A percentile compares a stretch with the other conserved stretches of the same genome.
Evolutionary conservation across 225 moss, liverwort and hornwort species (phyloP).

Genomic region (Rhytidiadelphus loreus): DNA sequence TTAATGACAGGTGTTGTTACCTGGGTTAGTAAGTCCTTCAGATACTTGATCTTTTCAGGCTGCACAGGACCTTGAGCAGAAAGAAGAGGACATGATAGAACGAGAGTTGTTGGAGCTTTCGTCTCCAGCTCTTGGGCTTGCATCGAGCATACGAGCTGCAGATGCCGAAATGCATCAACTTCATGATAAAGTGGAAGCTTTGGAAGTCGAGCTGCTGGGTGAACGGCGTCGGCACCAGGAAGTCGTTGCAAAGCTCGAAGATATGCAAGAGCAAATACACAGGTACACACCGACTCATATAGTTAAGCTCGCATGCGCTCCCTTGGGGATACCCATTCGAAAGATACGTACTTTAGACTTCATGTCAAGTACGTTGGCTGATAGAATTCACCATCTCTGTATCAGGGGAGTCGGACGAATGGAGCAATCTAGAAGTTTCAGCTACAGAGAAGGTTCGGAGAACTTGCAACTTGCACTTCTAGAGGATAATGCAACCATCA

Average conservation of each 20-base stretch:
- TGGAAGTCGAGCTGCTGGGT: conserved; percentile 58
- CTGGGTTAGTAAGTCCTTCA: not conserved
- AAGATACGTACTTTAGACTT: not conserved
- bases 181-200: conserved; percentile 51
- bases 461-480: conserved; percentile 18
- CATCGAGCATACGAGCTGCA: conserved; percentile 21
- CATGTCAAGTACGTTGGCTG: not conserved
- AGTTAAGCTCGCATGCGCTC: not conserved
- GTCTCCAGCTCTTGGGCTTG: conserved; percentile 21
- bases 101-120: conserved; percentile 46
- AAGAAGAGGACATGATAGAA: conserved; percentile 47
- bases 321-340: not conserved
- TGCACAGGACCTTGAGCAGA: conserved; percentile 11
- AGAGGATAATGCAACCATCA: conserved; percentile 20
- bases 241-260: conserved; percentile 53
- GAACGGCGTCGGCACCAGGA: conserved; percentile 64
- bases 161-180: conserved; percentile 51
- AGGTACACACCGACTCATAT: conserved; percentile 13
- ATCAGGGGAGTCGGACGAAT: conserved; percentile 36
- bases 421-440: conserved; percentile 19
- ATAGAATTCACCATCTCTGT: not conserved
- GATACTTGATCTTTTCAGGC: conserved; percentile 4
- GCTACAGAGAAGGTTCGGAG: conserved; percentile 15
- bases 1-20: not conserved
- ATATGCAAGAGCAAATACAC: conserved; percentile 58